Evolutionary conservation across 345 rosid genomes (phyloP).

Genomic region (Sonneratia caseolaris): DNA sequence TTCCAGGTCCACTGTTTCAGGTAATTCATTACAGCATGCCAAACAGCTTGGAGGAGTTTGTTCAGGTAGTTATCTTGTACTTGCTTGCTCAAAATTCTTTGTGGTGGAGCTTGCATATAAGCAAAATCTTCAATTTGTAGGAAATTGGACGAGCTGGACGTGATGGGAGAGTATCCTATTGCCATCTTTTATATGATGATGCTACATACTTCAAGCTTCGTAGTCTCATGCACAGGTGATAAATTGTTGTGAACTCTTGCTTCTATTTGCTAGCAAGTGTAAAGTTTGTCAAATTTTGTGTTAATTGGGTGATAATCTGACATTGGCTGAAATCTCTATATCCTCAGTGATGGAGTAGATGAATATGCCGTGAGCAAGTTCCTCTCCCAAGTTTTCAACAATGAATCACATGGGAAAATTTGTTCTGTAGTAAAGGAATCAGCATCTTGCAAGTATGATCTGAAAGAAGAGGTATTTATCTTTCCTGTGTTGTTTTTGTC

Average conservation of each 20-base stretch:
- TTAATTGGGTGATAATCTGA: neutral
- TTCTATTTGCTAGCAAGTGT: neutral
- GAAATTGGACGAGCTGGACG: constrained; percentile 98
- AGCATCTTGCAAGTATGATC: constrained; percentile 69
- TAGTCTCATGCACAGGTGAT: constrained; percentile 80
- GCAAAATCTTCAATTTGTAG: constrained; percentile 25
- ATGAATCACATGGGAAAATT: constrained; percentile 35
- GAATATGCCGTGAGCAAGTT: constrained; percentile 82
- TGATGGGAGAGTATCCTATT: constrained; percentile 72
- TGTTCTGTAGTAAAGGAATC: constrained; percentile 63
- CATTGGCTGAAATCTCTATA: constrained; percentile 12
- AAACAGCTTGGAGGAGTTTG: constrained; percentile 97
- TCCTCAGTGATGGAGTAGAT: constrained; percentile 88
- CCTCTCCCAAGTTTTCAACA: constrained; percentile 55
- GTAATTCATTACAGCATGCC: constrained; percentile 90
- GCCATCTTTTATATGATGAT: constrained; percentile 82
- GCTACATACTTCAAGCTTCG: constrained; percentile 73
- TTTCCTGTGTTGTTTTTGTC: neutral
- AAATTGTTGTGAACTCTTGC: neutral
- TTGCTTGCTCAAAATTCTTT: constrained; percentile 13
- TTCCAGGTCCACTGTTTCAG: constrained; percentile 26
- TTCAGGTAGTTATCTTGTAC: constrained; percentile 50
- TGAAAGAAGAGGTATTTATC: constrained; percentile 80
- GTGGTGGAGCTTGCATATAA: constrained; percentile 4
- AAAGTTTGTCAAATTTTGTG: neutral